A percentile compares a stretch with the other conserved stretches of the same genome.
Conservation (phyloP, 768 basidiomycete species). For the Psilocybe tampanensis region DNA sequence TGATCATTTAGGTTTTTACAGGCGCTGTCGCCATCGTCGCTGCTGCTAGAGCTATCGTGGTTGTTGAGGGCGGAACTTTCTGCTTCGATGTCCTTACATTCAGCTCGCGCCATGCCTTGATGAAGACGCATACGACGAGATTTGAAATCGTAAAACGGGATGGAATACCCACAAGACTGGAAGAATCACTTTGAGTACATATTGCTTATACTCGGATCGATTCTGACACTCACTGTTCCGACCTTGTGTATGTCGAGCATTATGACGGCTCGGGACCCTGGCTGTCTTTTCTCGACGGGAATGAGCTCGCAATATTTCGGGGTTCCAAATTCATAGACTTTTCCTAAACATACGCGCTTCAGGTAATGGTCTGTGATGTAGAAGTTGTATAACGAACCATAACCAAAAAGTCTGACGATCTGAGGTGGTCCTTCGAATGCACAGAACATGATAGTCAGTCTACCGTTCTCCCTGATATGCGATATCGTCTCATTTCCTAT, state of each 20-base stretch:
- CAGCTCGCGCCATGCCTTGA: slow-evolving; percentile 35
- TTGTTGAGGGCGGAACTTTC: slow-evolving; percentile 13
- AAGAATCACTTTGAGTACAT: neutral
- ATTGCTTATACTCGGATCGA: neutral
- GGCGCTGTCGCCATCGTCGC: neutral
- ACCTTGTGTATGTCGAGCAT: slow-evolving; percentile 60
- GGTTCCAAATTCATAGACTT: slow-evolving; percentile 58
- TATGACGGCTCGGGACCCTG: slow-evolving; percentile 59
- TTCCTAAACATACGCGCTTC: slow-evolving; percentile 33
- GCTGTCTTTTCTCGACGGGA: slow-evolving; percentile 42
- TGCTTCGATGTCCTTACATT: slow-evolving; percentile 36
- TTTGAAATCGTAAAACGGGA: slow-evolving; percentile 56
- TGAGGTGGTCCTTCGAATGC: slow-evolving; percentile 63
- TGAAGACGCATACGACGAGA: slow-evolving; percentile 50
- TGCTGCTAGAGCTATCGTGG: too few relatives aligned
- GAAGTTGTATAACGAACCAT: too few relatives aligned
- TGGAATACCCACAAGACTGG: slow-evolving; percentile 62
- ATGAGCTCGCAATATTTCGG: slow-evolving; percentile 53
- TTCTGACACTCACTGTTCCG: slow-evolving; percentile 31
- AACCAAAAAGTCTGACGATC: slow-evolving; percentile 63
- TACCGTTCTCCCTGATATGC: slow-evolving; percentile 63
- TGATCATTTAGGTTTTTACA: slow-evolving; percentile 2
- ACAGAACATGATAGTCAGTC: slow-evolving; percentile 63
- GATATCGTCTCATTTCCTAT: slow-evolving; percentile 35
- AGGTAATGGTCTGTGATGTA: neutral